Evolutionary conservation across 345 rosid genomes (phyloP).

Genomic region (Clausena lansium): DNA sequence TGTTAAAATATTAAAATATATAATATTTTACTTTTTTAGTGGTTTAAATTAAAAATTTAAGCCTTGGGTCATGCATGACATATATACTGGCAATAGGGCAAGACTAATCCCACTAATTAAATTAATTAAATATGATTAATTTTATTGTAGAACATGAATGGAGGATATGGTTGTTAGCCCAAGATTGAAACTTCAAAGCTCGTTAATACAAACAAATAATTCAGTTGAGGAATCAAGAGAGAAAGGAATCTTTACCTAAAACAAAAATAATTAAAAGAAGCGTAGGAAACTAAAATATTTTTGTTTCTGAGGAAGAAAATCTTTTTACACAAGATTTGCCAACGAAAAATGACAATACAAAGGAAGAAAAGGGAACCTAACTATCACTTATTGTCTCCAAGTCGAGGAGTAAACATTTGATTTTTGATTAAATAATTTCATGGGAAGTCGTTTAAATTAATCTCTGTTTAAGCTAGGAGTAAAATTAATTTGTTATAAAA

Average conservation of each 20-base stretch:
- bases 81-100: background rate
- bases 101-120: background rate
- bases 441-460: too few species aligned
- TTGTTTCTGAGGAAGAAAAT: background rate
- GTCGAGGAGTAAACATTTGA: too few species aligned
- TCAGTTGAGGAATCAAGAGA: background rate
- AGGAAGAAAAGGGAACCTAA: background rate
- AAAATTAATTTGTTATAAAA: too few species aligned
- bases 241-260: slow-evolving; percentile 8
- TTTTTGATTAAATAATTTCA: too few species aligned
- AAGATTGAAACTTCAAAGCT: slow-evolving; percentile 10
- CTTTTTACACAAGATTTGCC: background rate
- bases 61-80: slow-evolving; percentile 23
- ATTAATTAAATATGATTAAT: background rate
- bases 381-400: background rate
- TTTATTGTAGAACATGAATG: slow-evolving; percentile 1
- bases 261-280: background rate
- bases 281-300: background rate
- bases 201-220: background rate
- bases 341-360: background rate
- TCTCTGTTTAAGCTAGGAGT: too few species aligned
- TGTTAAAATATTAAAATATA: too few species aligned
- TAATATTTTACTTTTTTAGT: background rate
- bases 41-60: background rate
- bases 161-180: slow-evolving; percentile 15